Conservation (phyloP, 345 rosid species). For the Aquilaria sinensis region DNA sequence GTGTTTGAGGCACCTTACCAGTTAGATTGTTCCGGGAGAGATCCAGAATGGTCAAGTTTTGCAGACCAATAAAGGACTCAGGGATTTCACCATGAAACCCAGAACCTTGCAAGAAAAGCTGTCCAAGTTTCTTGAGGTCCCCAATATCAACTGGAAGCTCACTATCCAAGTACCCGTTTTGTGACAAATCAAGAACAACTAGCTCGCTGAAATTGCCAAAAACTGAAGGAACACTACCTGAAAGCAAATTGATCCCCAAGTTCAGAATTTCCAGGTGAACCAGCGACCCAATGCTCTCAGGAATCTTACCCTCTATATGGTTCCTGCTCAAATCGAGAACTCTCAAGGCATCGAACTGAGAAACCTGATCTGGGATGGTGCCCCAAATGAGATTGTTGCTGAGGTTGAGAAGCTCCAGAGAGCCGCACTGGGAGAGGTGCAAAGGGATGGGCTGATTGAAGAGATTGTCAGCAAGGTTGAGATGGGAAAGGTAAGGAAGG, state of each 20-base stretch:
- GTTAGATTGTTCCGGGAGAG: conserved; percentile 74
- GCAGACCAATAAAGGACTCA: conserved; percentile 52
- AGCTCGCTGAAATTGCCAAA: conserved; percentile 71
- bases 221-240: conserved; percentile 64
- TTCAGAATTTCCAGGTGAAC: conserved; percentile 51
- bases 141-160: conserved; percentile 70
- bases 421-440: conserved; percentile 58
- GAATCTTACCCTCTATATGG: conserved; percentile 78
- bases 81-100: conserved; percentile 78
- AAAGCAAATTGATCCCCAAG: conserved; percentile 69
- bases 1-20: conserved; percentile 45
- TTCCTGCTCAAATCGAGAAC: conserved; percentile 67
- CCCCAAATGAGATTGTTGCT: conserved; percentile 74
- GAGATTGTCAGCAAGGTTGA: conserved; percentile 71
- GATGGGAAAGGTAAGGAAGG: conserved; percentile 49
- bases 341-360: conserved; percentile 44
- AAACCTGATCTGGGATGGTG: conserved; percentile 68
- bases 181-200: conserved; percentile 74
- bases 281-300: conserved; percentile 56
- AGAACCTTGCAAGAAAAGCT: conserved; percentile 66
- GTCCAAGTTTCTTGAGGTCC: conserved; percentile 63
- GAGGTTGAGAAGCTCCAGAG: conserved; percentile 68
- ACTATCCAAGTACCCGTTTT: conserved; percentile 55
- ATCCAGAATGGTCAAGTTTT: conserved; percentile 56
- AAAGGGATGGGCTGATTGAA: conserved; percentile 87